Percentiles rank a stretch among this genome's conserved stretches.
These are phyloP conservation scores for Lepiota brunneoincarnata DNA, from an alignment of 768 basidiomycete species.

Conservation along the genomic window DNA sequence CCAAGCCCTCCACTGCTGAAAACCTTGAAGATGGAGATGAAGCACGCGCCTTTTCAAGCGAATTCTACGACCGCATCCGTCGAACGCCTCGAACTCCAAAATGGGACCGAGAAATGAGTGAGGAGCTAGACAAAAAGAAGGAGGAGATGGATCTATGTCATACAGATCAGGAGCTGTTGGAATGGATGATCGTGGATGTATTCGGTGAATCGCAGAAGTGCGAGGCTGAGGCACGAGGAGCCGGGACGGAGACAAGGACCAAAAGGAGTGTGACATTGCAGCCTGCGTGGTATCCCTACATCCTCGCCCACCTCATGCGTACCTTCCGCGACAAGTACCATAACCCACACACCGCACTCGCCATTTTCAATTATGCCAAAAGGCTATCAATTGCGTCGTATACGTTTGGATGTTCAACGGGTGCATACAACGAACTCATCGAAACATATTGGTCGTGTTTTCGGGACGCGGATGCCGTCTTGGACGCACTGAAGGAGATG, in stretches of 20 bases:
- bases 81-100: conserved; percentile 53
- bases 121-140: conserved; percentile 64
- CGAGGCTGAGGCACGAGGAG: conserved; percentile 41
- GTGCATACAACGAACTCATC: conserved; percentile 86
- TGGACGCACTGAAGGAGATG: conserved; percentile 80
- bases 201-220: conserved; percentile 58
- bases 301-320: conserved; percentile 76
- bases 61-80: conserved; percentile 50
- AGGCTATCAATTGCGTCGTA: conserved; percentile 76
- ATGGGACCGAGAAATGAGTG: conserved; percentile 49
- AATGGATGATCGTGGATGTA: conserved; percentile 69
- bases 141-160: conserved; percentile 71
- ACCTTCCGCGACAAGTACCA: conserved; percentile 74
- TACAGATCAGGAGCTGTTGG: conserved; percentile 67
- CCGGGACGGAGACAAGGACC: conserved; percentile 22
- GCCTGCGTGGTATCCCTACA: conserved; percentile 66
- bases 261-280: conserved; percentile 41
- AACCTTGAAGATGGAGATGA: neutral
- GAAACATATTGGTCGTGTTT: conserved; percentile 83
- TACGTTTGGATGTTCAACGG: conserved; percentile 86
- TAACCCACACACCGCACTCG: conserved; percentile 79
- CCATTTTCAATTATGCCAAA: conserved; percentile 79
- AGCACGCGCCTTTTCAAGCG: conserved; percentile 9
- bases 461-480: conserved; percentile 76
- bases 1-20: neutral